Evolutionary conservation across 2,329 filamentous ascomycete genomes (phyloP).

Genomic region (Cordyceps pruinosa): DNA sequence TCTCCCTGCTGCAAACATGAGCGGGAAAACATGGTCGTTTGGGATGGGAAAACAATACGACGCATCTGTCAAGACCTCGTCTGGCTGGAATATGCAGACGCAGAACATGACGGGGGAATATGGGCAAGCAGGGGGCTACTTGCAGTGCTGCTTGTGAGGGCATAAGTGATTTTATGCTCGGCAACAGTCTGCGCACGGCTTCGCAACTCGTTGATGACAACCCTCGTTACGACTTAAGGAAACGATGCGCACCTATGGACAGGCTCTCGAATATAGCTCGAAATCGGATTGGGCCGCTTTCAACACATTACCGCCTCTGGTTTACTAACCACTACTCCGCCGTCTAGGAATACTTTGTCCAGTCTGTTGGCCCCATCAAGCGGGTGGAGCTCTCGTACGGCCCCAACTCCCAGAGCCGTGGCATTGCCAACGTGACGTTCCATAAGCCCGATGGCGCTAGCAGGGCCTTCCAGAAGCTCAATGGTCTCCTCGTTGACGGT

Average conservation of each 20-base stretch:
- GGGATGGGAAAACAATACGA: not conserved
- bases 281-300: slow-evolving; percentile 23
- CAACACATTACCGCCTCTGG: slow-evolving; percentile 24
- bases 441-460: slow-evolving; percentile 70
- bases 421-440: slow-evolving; percentile 87
- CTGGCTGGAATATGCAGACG: not conserved
- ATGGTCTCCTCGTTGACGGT: slow-evolving; percentile 85
- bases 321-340: slow-evolving; percentile 61
- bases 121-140: slow-evolving; percentile 3
- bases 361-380: slow-evolving; percentile 85
- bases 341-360: slow-evolving; percentile 90
- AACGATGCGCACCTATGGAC: slow-evolving; percentile 18
- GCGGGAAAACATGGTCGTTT: not conserved
- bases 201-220: slow-evolving; percentile 5
- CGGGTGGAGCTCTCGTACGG: slow-evolving; percentile 88
- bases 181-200: not conserved
- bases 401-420: slow-evolving; percentile 83
- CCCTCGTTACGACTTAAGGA: not conserved
- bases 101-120: not conserved
- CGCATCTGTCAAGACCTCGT: not conserved
- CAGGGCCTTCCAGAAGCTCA: slow-evolving; percentile 76
- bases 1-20: not conserved
- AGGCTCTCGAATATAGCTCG: slow-evolving; percentile 27
- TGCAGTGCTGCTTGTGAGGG: not conserved
- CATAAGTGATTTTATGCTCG: slow-evolving; percentile 8